phyloP scores from a whole-genome alignment of 1,284 basidiomycete genomes.

The Fomitopsis schrenkii region DNA sequence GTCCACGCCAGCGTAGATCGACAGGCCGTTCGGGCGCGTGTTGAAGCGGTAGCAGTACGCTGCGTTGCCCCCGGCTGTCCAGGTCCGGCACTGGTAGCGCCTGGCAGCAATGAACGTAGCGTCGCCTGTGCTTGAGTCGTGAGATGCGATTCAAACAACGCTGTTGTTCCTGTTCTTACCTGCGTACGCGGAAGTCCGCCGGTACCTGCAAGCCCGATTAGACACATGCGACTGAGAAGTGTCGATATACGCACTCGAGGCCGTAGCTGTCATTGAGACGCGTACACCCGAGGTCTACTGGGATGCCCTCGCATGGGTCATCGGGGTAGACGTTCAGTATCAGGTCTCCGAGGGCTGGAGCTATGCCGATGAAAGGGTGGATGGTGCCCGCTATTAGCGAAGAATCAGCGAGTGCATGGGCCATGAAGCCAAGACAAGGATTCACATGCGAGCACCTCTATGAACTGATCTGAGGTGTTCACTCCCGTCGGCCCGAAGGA shows the following conservation, averaged over 20 bases:
- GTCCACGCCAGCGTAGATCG: not conserved
- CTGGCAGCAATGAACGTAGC: not conserved
- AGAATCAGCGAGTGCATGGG: not conserved
- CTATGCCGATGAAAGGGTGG: not conserved
- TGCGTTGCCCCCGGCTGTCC: not conserved
- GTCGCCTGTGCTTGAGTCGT: not conserved
- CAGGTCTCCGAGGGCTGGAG: not conserved
- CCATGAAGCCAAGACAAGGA: too few relatives aligned
- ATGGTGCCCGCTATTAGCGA: not conserved
- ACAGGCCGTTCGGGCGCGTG: not conserved
- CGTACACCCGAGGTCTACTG: not conserved
- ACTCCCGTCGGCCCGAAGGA: not conserved
- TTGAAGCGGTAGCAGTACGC: constrained; percentile 2
- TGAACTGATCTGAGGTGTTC: not conserved
- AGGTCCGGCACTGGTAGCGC: not conserved
- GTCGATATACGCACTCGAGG: not conserved
- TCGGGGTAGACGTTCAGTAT: not conserved
- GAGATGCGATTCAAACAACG: not conserved
- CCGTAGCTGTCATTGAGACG: not conserved
- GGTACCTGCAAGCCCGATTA: not conserved
- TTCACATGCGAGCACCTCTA: not conserved
- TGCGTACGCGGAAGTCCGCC: not conserved
- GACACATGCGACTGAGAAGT: too few relatives aligned
- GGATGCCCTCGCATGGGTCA: not conserved
- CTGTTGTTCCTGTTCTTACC: not conserved